Evolutionary conservation across 1,139 yeast genomes (phyloP).

Genomic region (Wickerhamiella infanticola): DNA sequence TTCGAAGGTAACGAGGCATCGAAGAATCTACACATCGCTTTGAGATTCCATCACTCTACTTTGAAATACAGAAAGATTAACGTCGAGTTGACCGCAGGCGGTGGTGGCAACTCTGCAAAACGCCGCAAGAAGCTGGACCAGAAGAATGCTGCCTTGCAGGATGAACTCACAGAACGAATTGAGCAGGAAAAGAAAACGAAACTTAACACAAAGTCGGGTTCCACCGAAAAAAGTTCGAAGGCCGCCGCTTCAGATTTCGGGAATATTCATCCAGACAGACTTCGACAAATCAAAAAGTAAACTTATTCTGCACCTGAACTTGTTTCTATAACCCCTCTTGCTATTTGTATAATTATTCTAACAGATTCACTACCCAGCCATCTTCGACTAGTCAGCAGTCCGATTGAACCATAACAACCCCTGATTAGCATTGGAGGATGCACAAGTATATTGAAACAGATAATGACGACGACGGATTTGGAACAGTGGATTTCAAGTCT

Average conservation of each 20-base stretch:
- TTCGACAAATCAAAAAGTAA: constrained; percentile 21
- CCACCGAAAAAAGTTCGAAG: constrained; percentile 5
- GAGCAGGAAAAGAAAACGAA: constrained; percentile 15
- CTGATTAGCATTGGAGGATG: background rate
- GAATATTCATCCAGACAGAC: constrained; percentile 47
- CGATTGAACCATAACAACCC: too few relatives aligned
- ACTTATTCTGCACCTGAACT: background rate
- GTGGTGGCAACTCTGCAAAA: constrained; percentile 78
- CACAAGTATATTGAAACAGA: constrained; percentile 2
- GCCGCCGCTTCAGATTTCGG: constrained; percentile 13
- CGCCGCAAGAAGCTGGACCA: constrained; percentile 57
- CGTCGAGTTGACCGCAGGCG: constrained; percentile 94
- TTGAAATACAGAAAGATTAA: constrained; percentile 63
- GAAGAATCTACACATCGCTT: constrained; percentile 54
- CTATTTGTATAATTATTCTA: background rate
- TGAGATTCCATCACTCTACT: constrained; percentile 63
- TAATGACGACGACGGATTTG: constrained; percentile 4
- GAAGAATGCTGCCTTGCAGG: constrained; percentile 60
- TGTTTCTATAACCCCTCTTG: background rate
- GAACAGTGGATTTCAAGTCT: background rate
- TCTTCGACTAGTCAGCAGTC: background rate
- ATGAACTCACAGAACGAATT: constrained; percentile 37
- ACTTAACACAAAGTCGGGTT: background rate
- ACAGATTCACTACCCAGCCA: background rate
- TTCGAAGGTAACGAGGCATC: constrained; percentile 57